These are phyloP conservation scores for Kluyveromyces lactis DNA, from an alignment of 805 yeast genomes.

Conservation along the genomic window DNA sequence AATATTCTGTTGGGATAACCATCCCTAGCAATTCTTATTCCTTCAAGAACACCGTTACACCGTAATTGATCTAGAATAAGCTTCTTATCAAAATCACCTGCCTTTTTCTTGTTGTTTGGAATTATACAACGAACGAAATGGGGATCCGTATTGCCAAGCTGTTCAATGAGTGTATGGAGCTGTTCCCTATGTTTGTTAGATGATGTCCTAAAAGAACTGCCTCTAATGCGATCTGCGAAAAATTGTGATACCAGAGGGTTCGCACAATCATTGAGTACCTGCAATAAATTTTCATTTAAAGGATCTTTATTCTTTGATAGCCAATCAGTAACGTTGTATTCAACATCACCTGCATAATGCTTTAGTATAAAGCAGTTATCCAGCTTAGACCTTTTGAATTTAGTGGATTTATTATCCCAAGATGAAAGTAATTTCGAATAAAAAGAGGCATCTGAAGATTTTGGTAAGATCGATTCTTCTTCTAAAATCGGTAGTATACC, in stretches of 20 bases:
- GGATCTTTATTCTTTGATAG: constrained; percentile 92
- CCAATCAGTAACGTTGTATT: constrained; percentile 89
- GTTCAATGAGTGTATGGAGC: constrained; percentile 58
- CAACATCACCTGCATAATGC: constrained; percentile 97
- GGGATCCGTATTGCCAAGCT: constrained; percentile 76
- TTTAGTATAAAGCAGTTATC: constrained; percentile 73
- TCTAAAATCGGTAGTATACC: constrained; percentile 83
- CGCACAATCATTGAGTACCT: constrained; percentile 48
- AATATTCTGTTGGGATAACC: constrained; percentile 92
- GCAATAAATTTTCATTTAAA: constrained; percentile 63
- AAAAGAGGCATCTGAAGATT: constrained; percentile 74
- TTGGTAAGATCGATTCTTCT: constrained; percentile 94
- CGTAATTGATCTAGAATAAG: constrained; percentile 82
- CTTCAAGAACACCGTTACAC: constrained; percentile 97
- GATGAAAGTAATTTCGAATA: constrained; percentile 65
- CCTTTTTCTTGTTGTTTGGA: constrained; percentile 71
- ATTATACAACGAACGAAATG: constrained; percentile 95
- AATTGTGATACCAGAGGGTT: constrained; percentile 49
- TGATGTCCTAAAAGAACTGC: constrained; percentile 58
- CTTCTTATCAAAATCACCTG: constrained; percentile 62
- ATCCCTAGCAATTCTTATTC: constrained; percentile 92
- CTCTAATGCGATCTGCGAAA: constrained; percentile 31
- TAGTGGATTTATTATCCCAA: constrained; percentile 46
- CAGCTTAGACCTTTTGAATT: constrained; percentile 67
- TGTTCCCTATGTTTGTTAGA: constrained; percentile 88